phyloP scores from a whole-genome alignment of 2,329 filamentous ascomycete genomes.

The Aspergillus fischeri region DNA sequence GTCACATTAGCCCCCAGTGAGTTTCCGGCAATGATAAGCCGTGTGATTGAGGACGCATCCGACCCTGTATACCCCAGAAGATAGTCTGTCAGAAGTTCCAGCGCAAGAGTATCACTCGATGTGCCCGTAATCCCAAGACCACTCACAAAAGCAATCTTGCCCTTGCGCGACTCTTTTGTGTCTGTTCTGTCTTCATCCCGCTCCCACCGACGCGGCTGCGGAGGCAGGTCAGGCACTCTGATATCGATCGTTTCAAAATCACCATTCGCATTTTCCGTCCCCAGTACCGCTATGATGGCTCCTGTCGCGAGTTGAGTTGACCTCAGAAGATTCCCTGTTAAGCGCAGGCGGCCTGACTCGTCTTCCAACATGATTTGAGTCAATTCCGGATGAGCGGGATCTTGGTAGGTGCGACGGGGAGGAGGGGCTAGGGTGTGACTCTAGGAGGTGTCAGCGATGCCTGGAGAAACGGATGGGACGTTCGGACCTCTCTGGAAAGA shows the following conservation, averaged over 20 bases:
- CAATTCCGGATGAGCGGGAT: slow-evolving; percentile 38
- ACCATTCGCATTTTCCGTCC: slow-evolving; percentile 86
- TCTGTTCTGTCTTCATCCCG: slow-evolving; percentile 43
- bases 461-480: slow-evolving; percentile 23
- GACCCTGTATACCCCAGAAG: slow-evolving; percentile 74
- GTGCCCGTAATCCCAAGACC: slow-evolving; percentile 78
- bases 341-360: slow-evolving; percentile 80
- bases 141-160: slow-evolving; percentile 83
- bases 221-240: slow-evolving; percentile 79
- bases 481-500: slow-evolving; percentile 75
- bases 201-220: slow-evolving; percentile 77
- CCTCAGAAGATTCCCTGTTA: slow-evolving; percentile 68
- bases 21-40: slow-evolving; percentile 88
- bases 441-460: slow-evolving; percentile 39
- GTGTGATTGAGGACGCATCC: slow-evolving; percentile 59
- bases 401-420: slow-evolving; percentile 70
- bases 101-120: slow-evolving; percentile 67
- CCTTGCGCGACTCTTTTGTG: slow-evolving; percentile 43
- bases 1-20: slow-evolving; percentile 57
- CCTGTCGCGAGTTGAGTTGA: slow-evolving; percentile 78
- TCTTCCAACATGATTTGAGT: slow-evolving; percentile 86
- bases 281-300: slow-evolving; percentile 89
- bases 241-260: slow-evolving; percentile 91
- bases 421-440: slow-evolving; percentile 86
- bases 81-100: slow-evolving; percentile 79